Conservation (phyloP, 1,139 yeast species). For the Geotrichum bryndzae region DNA sequence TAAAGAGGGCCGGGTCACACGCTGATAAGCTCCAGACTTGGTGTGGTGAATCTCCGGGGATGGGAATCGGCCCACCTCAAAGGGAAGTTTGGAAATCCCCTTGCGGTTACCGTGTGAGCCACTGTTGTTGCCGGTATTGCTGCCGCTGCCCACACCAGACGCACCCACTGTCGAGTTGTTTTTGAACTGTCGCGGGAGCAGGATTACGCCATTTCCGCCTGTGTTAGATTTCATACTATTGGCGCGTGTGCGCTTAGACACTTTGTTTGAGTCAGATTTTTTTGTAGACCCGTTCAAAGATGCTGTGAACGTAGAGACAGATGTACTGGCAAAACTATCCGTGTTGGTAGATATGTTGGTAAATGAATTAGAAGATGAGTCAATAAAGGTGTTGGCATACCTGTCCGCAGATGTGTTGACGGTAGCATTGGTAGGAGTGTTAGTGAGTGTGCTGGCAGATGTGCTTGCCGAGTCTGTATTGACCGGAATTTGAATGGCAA, state of each 20-base stretch:
- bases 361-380: too few relatives aligned
- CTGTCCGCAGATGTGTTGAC: too few relatives aligned
- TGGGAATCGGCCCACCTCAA: background rate
- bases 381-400: too few relatives aligned
- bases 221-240: too few relatives aligned
- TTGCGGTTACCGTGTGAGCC: background rate
- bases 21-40: constrained; percentile 7
- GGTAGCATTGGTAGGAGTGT: too few relatives aligned
- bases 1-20: background rate
- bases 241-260: too few relatives aligned
- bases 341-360: too few relatives aligned
- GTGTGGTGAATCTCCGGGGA: constrained; percentile 4
- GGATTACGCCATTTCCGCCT: constrained; percentile 27
- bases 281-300: background rate
- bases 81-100: background rate
- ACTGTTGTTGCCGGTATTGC: background rate
- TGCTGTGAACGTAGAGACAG: background rate
- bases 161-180: background rate
- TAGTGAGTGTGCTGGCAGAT: background rate
- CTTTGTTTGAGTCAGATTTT: background rate
- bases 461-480: background rate
- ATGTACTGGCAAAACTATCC: constrained; percentile 28
- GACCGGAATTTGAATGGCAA: background rate
- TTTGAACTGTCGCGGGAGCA: constrained; percentile 29
- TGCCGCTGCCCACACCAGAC: background rate